phyloP scores from a whole-genome alignment of 163 green algal species.

The Dunaliella salina region DNA sequence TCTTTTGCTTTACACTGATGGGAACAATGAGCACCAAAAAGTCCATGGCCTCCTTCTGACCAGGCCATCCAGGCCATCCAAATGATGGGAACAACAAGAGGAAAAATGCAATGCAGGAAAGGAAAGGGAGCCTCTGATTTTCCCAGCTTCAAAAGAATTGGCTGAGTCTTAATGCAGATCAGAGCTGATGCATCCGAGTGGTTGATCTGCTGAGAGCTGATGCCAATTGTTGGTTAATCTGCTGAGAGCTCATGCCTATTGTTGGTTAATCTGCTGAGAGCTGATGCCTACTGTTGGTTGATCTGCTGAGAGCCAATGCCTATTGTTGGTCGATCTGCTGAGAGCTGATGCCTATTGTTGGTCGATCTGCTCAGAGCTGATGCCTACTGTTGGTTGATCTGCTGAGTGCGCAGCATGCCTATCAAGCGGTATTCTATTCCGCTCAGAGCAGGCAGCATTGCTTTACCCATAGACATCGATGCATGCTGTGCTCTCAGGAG shows the following conservation, averaged over 20 bases:
- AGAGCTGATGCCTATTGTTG: not conserved
- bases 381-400: not conserved
- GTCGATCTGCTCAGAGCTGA: not conserved
- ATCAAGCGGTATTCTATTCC: slow-evolving; percentile 52
- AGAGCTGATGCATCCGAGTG: not conserved
- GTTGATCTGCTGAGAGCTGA: not conserved
- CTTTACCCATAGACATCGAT: slow-evolving; percentile 26
- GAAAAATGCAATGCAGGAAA: too few species aligned
- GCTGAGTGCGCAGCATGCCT: slow-evolving; percentile 8
- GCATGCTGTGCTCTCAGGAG: slow-evolving; percentile 45
- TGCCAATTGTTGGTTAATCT: too few species aligned
- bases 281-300: not conserved
- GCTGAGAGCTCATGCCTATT: not conserved
- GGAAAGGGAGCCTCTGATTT: not conserved
- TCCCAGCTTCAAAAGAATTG: not conserved
- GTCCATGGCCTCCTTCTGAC: too few species aligned
- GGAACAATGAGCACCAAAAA: too few species aligned
- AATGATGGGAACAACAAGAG: too few species aligned
- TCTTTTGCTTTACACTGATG: too few species aligned
- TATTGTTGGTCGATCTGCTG: not conserved
- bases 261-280: too few species aligned
- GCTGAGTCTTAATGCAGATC: not conserved
- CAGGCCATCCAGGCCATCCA: too few species aligned
- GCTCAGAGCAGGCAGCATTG: slow-evolving; percentile 49
- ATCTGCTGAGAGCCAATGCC: not conserved